Evolutionary conservation across 371 early-diverging fungal genomes (phyloP), one percentile per base, ranked within the genome.

Genomic region (Actinomortierella wolfii): DNA sequence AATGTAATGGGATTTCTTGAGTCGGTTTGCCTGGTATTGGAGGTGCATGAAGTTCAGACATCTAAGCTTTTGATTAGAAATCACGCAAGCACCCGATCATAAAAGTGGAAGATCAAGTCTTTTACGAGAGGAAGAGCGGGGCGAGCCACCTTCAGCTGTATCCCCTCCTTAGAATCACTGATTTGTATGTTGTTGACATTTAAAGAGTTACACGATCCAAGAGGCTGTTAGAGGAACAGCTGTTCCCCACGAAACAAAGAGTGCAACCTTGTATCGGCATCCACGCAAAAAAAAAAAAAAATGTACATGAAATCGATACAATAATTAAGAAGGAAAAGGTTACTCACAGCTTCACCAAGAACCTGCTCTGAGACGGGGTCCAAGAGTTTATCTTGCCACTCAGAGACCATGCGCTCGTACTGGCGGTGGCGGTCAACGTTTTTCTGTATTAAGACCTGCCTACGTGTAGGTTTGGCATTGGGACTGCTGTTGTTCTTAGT

Each of bases 381-480:
- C 15, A 81, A 82, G 5, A 87, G 69, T 14, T 79, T 80, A 49
- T 85, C 84, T 57, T 83, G 84, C 87, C 87, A 87, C 23, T 78
- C 62, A 70, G 85, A 79, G 7, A 79, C 81, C 41, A 82, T 70
- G 8, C 74, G 69, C 56, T 87, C 85, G n/a, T 69, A 74, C 44
- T 76, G 73, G 26, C 73, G 64, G 3, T 83, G 80, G 45, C 80
- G 68, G 23, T 82, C 77, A 18, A 82, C 80, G 45, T 82, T 86
- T 3, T 78, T 64, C 42, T 81, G 78, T 1, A 86, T 57, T 1
- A 83, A 54, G 26, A 69, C 71, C 54, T 86, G 83, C 45, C 56
- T 69, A 24, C 75, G 65, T 46, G 67, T 77, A 48, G 58, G 57
- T 21, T 57, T 58, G 34, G 20, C 25, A 7, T 48, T 25, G 34